Conservation (phyloP, 2,329 filamentous ascomycete genomes). For the Pseudopithomyces chartarum region DNA sequence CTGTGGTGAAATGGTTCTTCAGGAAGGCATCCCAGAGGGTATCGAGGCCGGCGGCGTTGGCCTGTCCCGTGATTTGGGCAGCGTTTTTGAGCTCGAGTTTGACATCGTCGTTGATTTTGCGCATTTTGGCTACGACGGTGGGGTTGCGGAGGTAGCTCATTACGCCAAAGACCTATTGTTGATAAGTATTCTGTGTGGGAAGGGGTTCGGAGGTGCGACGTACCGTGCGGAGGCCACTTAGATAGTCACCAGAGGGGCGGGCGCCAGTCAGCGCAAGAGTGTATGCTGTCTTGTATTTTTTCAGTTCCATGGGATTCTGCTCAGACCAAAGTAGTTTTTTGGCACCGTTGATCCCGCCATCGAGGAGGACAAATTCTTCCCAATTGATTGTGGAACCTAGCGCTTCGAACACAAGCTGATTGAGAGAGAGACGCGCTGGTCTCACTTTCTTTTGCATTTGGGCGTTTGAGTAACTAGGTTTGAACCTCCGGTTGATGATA, state of each 20-base stretch:
- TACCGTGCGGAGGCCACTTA: background rate
- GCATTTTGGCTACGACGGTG: background rate
- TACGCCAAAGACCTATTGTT: background rate
- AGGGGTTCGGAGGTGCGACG: background rate
- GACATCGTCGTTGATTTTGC: background rate
- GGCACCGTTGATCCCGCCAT: background rate
- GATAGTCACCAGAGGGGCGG: background rate
- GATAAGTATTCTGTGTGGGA: no score
- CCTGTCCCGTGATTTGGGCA: background rate
- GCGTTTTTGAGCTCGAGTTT: background rate
- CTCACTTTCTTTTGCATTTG: background rate
- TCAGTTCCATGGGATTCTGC: background rate
- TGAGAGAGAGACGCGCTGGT: background rate
- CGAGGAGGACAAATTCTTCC: background rate
- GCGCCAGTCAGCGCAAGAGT: background rate
- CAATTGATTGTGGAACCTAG: background rate
- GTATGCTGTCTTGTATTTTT: background rate
- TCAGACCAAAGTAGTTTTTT: background rate
- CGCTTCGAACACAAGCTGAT: background rate
- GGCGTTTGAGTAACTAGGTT: background rate
- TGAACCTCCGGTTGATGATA: background rate
- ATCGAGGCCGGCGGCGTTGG: background rate
- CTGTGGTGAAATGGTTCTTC: background rate
- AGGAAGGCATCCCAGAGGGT: background rate
- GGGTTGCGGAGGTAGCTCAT: background rate